Conservation (phyloP, 139 green algal genomes). For the Haematococcus sp. region DNA sequence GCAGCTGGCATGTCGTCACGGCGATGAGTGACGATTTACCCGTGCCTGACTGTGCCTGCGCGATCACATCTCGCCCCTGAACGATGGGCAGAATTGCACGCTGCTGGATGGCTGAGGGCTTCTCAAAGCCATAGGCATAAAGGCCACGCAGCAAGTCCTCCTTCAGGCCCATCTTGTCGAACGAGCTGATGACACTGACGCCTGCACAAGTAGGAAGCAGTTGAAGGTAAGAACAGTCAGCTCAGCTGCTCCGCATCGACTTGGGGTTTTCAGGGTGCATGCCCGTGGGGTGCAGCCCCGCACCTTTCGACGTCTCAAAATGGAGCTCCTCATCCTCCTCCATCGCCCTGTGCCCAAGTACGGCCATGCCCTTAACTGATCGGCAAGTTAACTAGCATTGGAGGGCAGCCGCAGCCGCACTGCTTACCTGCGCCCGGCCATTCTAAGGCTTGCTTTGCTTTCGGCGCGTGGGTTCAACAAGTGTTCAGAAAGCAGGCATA, state of each 20-base stretch:
- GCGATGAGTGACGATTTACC: conserved; percentile 97
- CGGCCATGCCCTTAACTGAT: background rate
- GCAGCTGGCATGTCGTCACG: conserved; percentile 82
- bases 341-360: conserved; percentile 5
- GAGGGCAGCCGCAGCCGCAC: background rate
- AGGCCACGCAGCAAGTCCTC: conserved; percentile 93
- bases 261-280: no score
- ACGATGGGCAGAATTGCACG: conserved; percentile 92
- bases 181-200: conserved; percentile 77
- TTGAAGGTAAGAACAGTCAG: no score
- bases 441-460: no score
- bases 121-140: conserved; percentile 96
- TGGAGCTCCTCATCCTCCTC: conserved; percentile 38
- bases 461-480: no score
- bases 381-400: background rate
- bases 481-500: no score
- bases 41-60: conserved; percentile 96
- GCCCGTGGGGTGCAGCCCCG: no score
- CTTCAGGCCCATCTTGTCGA: conserved; percentile 91
- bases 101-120: conserved; percentile 98
- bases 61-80: conserved; percentile 91
- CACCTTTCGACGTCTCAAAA: conserved; percentile 76
- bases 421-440: background rate
- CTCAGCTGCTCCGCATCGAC: no score
- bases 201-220: conserved; percentile 12